These are phyloP conservation scores for Lagenidium sp. DNA, from an alignment of 352 stramenopile species.

Conservation along the genomic window DNA sequence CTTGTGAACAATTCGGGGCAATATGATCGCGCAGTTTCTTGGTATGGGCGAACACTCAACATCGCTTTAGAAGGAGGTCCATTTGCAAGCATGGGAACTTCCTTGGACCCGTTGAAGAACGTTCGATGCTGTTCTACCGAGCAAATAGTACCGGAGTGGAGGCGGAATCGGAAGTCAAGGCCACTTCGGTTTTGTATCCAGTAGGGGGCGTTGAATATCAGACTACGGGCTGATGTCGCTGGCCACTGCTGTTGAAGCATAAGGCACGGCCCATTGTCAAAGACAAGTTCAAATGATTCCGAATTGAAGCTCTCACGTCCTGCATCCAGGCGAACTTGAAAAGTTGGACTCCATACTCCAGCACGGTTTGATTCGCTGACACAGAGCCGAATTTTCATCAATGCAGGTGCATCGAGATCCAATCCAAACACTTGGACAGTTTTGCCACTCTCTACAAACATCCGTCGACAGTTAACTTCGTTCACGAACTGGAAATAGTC, in stretches of 20 bases:
- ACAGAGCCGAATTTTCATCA: constrained; percentile 75
- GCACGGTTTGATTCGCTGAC: constrained; percentile 37
- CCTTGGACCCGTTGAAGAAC: constrained; percentile 56
- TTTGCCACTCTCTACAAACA: constrained; percentile 74
- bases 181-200: constrained; percentile 84
- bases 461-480: constrained; percentile 66
- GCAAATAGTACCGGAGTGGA: constrained; percentile 43
- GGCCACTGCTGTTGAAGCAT: constrained; percentile 66
- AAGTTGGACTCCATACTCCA: constrained; percentile 46
- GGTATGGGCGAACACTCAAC: constrained; percentile 53
- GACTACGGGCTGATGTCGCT: constrained; percentile 33
- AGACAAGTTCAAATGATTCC: constrained; percentile 48
- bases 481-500: constrained; percentile 73
- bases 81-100: constrained; percentile 56
- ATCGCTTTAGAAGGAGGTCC: constrained; percentile 55
- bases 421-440: constrained; percentile 76
- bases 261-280: constrained; percentile 47
- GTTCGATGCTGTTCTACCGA: constrained; percentile 54
- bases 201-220: constrained; percentile 68
- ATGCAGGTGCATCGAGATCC: constrained; percentile 45
- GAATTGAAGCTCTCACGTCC: constrained; percentile 37
- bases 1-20: constrained; percentile 42
- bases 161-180: constrained; percentile 59
- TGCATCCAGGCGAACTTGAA: constrained; percentile 46
- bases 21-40: constrained; percentile 49